Evolutionary conservation across 768 basidiomycete species (phyloP), one percentile per base, ranked within the genome.

Genomic region (Kwoniella mangroviensis): DNA sequence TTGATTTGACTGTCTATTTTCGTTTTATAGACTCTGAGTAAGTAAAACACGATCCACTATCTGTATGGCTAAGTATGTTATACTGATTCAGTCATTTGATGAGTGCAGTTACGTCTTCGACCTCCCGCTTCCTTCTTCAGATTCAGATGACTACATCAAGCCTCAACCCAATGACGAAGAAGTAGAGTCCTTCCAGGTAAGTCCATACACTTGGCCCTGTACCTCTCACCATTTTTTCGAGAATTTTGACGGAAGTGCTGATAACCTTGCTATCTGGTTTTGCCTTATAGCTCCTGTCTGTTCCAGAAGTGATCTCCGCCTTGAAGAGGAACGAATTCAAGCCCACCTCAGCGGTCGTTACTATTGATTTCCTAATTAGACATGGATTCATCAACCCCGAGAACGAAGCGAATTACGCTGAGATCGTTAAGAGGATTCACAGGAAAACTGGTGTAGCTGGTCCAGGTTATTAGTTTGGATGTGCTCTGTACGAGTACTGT

Each of bases 151-250:
- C 13, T 82, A 85, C 17, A 88, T 90, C 72, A 84, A 85, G 57
- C 93, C 92, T 10, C 86, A 86, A 62, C 92, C 94, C 0, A 85
- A 88, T 21, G 96, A 98, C 74, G 94, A 92, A 26, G 97, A 98
- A 80, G 96, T 95, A 1, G 94, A 97, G 80, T 90, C 87, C 1
- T 98, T 99, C 75, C 88, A 93, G 85, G 94, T 93, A 64, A 61
- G 86, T 75, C 15, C 17, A 49, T 63, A 3, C 42, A 40, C 12
- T 34, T 34, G 9, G 4, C 6, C 34, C 34, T 34, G 6, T 34
- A 7, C 34, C 34, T 34, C 34, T 34, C 34, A 34, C 34, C 3
- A 7, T 34, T 34, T 34, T 34, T 7, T 34, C 34, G 34, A 34
- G 34, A 34, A 34, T 34, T 34, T 34, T 34, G 34, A 34, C 34